phyloP scores from a whole-genome alignment of 202 grass and related monocot genomes.

The Dendrocalamus latiflorus region DNA sequence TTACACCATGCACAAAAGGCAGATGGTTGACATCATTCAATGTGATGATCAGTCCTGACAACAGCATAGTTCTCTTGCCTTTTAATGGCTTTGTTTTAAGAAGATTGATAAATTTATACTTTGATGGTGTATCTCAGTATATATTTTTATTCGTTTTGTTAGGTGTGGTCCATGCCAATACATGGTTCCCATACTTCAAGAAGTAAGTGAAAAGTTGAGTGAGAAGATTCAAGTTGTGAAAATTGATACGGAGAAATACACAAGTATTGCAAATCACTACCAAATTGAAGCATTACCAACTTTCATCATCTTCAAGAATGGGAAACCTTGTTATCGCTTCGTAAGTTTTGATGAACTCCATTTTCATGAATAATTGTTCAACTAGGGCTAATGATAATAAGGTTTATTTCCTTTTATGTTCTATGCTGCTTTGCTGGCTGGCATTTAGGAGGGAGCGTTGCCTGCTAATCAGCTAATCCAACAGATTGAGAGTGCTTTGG shows the following conservation, averaged over 20 bases:
- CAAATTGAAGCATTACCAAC: conserved; percentile 85
- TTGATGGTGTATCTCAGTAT: conserved; percentile 17
- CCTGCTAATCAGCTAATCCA: conserved; percentile 71
- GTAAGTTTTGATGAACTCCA: conserved; percentile 46
- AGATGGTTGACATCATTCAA: background rate
- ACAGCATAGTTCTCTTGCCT: background rate
- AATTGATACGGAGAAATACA: conserved; percentile 97
- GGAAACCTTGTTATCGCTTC: conserved; percentile 85
- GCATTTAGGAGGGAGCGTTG: conserved; percentile 80
- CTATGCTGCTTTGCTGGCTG: background rate
- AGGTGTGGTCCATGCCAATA: conserved; percentile 98
- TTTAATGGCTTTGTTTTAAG: background rate
- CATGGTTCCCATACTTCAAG: conserved; percentile 93
- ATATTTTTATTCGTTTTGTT: conserved; percentile 26
- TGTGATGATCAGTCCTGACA: background rate
- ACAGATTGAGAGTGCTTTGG: conserved; percentile 71
- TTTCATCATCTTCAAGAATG: conserved; percentile 89
- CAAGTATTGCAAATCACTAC: conserved; percentile 71
- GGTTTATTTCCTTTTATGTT: background rate
- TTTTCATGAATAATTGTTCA: conserved; percentile 1
- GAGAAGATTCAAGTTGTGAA: conserved; percentile 91
- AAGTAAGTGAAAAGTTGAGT: conserved; percentile 75
- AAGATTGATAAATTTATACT: background rate
- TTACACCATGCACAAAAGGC: background rate
- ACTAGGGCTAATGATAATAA: background rate